Evolutionary conservation across 148 eudicot genomes (phyloP), one percentile per base, ranked within the genome.

Genomic region (Nepenthes mirabilis): DNA sequence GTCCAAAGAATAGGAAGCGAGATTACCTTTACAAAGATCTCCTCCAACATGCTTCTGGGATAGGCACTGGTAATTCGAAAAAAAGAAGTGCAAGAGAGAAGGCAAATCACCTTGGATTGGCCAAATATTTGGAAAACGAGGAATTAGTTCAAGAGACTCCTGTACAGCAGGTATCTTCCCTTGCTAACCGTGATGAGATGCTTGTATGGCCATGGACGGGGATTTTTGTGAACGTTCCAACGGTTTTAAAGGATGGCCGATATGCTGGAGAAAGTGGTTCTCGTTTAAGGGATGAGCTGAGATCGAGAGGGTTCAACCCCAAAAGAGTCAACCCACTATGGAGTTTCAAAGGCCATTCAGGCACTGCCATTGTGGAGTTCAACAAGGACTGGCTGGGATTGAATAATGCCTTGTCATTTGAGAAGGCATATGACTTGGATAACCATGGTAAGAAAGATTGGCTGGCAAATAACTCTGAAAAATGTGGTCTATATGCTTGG

Each of bases 131-230:
- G 81, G 80, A 82, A 70, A 75, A 57, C 9, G 85, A 84, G 55
- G 62, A 79, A 34, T 77, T 59, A 34, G 69, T 37, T 66, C 71
- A 62, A 72, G 82, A 77, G 43, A 77, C 77, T 66, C 68, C 97
- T 47, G 79, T 89, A 9, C 62, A 77, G 64, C 70, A 72, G 51
- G 61, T 59, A 47, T 62, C 69, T 57, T 68, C 75, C 35, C 66
- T 78, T 36, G 74, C 83, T 52, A 69, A 62, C 5, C 86, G 72
- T 63, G 85, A 84, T 54, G 99, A 94, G 79, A 73, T 74, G 78
- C 84, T 89, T 74, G 99, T 84, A 33, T 94, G 91, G 91, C 99
- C 99, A 2, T 94, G 99, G 99, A 79, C 70, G 13, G 99, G 99
- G 53, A 78, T 89, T 65, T 83, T 86, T 61, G 90, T 94, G 36